phyloP scores from a whole-genome alignment of 2,329 filamentous ascomycete genomes.

The Fusarium agapanthi region DNA sequence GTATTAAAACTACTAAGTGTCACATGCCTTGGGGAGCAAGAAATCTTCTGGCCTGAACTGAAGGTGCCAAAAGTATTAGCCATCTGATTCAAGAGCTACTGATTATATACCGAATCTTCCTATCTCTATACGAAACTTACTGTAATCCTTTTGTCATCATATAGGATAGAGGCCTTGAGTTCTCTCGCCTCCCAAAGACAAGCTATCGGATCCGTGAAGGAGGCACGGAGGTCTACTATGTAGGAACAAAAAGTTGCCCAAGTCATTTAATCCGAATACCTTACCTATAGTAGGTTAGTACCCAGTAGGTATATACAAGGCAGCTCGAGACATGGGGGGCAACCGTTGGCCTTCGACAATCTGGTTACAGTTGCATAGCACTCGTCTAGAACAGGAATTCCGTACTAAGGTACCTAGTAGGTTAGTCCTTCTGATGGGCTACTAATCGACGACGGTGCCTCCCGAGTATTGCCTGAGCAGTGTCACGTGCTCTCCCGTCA shows the following conservation, averaged over 20 bases:
- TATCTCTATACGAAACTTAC: not conserved
- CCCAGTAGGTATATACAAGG: not conserved
- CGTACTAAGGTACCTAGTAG: not conserved
- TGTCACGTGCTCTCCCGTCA: conserved; percentile 47
- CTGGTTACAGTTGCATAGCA: not conserved
- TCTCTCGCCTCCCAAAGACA: not conserved
- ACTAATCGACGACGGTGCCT: not conserved
- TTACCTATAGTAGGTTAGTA: not conserved
- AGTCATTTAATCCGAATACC: not conserved
- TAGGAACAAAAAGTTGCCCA: not conserved
- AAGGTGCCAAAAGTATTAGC: not conserved
- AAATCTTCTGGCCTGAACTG: not conserved
- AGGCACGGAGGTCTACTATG: not conserved
- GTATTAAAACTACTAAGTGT: not conserved
- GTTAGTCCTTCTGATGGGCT: not conserved
- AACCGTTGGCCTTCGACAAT: conserved; percentile 17
- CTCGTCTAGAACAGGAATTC: not conserved
- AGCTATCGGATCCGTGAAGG: not conserved
- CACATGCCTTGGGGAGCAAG: not conserved
- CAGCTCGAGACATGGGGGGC: conserved; percentile 17
- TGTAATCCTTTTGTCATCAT: not conserved
- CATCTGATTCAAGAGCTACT: not conserved
- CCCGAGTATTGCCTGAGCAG: not conserved
- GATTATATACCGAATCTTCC: not conserved
- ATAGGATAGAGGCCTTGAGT: not conserved